Base-by-base conservation (phyloP, 1,139 yeast genomes). In the Saccharomyces pastorianus region DNA sequence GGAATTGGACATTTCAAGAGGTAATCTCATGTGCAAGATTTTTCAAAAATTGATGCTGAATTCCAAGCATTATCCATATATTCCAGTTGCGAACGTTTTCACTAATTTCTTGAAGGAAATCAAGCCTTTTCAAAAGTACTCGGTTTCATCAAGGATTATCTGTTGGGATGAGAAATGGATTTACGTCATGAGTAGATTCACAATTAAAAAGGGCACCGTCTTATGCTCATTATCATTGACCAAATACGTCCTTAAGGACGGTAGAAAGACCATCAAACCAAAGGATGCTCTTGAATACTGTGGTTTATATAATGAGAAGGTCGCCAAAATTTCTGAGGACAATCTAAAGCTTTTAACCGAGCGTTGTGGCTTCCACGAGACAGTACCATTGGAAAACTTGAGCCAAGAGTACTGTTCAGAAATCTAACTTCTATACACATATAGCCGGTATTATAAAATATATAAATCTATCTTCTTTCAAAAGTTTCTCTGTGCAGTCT, bases 151-250 rank as follows among this genome's bases (percentile, higher is more conserved):
- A 1, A 75, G 82, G 52, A 76, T 91, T 29, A 70, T 87, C 13
- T 88, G 95, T 8, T 90, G 96, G 96, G 95, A 88, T 70, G 74
- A 79, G 41, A 90, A 90, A 69, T 89, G 96, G 96, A 64, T 91
- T 14, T 89, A 82, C 67, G 80, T 88, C 14, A 62, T 87, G 50
- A 81, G 88, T 32, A 78, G 81, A 62, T 72, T 76, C 50, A 64
- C 69, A 14, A 64, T 64, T 49, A 73, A 73, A 27, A 71, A 71
- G 44, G 76, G 73, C 6, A 74, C 74, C 51, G 61, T 64, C 4
- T 63, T 81, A 23, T 78, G 83, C 54, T 85, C 91, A 1, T 72
- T 83, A 38, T 83, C 86, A 1, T 67, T 90, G 42, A 85, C 96
- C 8, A 88, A 86, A 70, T 86, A 89, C 61, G 95, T 90, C 1